Conservation (phyloP, 2,329 filamentous ascomycete genomes). For the Fusarium sp. region DNA sequence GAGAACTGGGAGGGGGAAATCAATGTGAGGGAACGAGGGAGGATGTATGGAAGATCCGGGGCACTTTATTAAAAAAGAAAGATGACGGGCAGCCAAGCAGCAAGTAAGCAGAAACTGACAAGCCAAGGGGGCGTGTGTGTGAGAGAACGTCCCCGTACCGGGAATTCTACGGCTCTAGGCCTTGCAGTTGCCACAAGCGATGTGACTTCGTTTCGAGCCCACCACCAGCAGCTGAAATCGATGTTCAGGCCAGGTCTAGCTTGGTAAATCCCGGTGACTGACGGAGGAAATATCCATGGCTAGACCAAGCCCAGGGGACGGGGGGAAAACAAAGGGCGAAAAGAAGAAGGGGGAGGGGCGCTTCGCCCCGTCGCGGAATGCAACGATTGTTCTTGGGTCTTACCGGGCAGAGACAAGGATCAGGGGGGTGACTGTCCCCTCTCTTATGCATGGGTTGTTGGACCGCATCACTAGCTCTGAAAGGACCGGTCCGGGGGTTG, state of each 20-base stretch:
- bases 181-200: neutral
- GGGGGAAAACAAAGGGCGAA: neutral
- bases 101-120: neutral
- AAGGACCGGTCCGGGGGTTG: neutral
- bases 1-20: neutral
- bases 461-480: neutral
- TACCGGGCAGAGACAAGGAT: conserved; percentile 2
- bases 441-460: neutral
- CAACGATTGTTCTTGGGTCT: neutral
- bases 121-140: neutral
- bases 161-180: neutral
- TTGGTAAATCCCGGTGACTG: conserved; percentile 2
- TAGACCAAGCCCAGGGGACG: too few species aligned
- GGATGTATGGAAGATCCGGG: neutral
- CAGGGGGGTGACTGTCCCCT: neutral
- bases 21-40: neutral
- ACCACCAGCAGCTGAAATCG: conserved; percentile 5
- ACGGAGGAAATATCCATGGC: neutral
- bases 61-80: neutral
- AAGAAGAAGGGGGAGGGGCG: conserved; percentile 2
- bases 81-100: neutral
- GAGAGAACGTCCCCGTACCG: neutral
- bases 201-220: neutral
- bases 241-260: neutral
- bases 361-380: conserved; percentile 1